phyloP scores from a whole-genome alignment of 1,284 basidiomycete species.

The Lignosus rhinocerotis region DNA sequence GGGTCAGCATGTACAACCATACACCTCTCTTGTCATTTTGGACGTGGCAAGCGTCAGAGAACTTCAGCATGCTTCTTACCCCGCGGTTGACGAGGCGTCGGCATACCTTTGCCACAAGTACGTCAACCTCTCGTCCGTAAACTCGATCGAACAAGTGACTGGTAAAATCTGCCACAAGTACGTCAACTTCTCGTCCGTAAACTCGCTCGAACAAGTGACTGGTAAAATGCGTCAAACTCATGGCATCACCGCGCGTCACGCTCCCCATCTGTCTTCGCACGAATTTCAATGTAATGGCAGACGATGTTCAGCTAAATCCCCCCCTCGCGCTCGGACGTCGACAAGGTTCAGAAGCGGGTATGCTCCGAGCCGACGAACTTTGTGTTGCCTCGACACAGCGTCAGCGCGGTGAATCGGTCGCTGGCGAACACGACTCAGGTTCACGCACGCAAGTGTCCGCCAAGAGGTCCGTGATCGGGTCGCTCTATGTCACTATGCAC shows the following conservation, averaged over 20 bases:
- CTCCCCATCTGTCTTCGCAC: neutral
- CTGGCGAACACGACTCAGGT: neutral
- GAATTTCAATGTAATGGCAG: neutral
- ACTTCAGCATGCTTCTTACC: neutral
- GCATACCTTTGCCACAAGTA: neutral
- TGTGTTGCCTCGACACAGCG: neutral
- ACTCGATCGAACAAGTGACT: neutral
- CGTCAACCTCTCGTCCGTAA: neutral
- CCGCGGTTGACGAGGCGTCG: neutral
- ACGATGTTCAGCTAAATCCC: neutral
- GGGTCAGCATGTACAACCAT: neutral
- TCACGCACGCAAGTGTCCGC: no score
- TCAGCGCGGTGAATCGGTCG: neutral
- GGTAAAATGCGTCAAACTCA: neutral
- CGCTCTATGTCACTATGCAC: no score
- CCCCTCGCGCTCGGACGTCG: neutral
- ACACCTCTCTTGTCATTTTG: neutral
- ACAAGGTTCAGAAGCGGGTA: neutral
- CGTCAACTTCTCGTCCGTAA: no score
- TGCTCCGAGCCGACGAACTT: constrained; percentile 3
- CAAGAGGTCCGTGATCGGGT: no score
- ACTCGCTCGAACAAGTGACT: neutral
- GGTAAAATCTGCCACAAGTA: no score
- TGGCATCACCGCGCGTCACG: neutral
- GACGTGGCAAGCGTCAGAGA: neutral